Base-by-base conservation (phyloP, 768 basidiomycete species). In the Mrakia blollopis region DNA sequence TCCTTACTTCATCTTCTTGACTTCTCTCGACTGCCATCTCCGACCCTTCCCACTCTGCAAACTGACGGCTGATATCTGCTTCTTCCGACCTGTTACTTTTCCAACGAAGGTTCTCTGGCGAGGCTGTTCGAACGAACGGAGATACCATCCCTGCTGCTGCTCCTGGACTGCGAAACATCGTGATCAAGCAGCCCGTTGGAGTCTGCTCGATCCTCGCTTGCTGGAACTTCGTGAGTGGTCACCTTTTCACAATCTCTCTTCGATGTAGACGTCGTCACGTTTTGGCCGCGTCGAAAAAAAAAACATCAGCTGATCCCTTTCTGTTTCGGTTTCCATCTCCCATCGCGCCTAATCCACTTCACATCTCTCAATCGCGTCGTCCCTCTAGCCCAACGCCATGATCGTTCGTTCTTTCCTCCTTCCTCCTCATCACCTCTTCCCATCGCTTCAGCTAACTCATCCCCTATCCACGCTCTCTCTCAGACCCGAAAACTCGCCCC, bases 101-200 rank as follows among this genome's bases (percentile, higher is more conserved):
- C 11, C 16, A 3, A 18, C 18, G 0, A 47, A 77, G 76, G 76
- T 80, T 84, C 92, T 94, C 94, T 35, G 96, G 90, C 81, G 97
- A 98, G 82, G 94, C 94, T 39, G 88, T 98, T 52, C 88, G 97
- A 57, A 90, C 90, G 32, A 95, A 97, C 81, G 97, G 97, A 83
- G 91, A 92, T 91, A 76, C 78, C 37, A 89, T 98, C 68, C 96
- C 97, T 0, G 91, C 91, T 9, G 82, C 91, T 2, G 82, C 90
- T 44, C 85, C 89, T 2, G 87, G 88, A 71, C 84, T 89, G 10
- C 90, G 96, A 69, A 94, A 94, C 82, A 84, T 98, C 39, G 91
- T 92, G 11, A 91, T 98, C 80, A 96, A 96, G 84, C 97, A 99
- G 82, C 96, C 96, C 5, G 80, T 86, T 69, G 85, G 85, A 6